A percentile compares a stretch with the other conserved stretches of the same genome.
Conservation (phyloP, 2,329 filamentous ascomycete genomes). For the Sporothrix pallida region DNA sequence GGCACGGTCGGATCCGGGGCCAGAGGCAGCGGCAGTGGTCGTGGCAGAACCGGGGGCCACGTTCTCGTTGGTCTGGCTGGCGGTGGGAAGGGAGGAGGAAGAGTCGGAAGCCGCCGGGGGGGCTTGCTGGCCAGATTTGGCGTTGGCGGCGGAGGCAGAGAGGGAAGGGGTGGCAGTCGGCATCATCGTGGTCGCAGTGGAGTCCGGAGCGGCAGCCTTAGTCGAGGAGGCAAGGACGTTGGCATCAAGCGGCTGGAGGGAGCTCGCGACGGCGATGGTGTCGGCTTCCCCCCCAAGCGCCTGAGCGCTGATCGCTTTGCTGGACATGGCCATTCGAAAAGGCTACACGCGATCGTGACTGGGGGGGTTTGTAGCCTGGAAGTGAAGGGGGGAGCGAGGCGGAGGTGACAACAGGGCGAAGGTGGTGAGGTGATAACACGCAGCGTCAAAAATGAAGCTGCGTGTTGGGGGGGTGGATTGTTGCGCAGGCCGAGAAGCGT, state of each 20-base stretch:
- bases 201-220: constrained; percentile 38
- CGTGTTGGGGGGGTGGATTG: constrained; percentile 17
- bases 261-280: constrained; percentile 40
- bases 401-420: constrained; percentile 30
- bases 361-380: constrained; percentile 39
- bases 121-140: constrained; percentile 39
- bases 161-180: constrained; percentile 26
- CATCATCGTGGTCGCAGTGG: constrained; percentile 33
- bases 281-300: constrained; percentile 49
- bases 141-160: constrained; percentile 35
- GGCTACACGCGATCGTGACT: constrained; percentile 41
- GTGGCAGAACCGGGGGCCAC: background rate
- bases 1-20: constrained; percentile 41
- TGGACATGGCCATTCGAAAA: constrained; percentile 55
- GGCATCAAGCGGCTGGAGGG: constrained; percentile 27
- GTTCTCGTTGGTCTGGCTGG: too few species aligned
- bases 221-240: constrained; percentile 28
- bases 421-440: constrained; percentile 26
- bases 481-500: constrained; percentile 25
- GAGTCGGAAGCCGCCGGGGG: background rate
- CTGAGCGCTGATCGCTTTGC: constrained; percentile 58
- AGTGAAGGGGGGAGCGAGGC: constrained; percentile 25
- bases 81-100: background rate
- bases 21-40: constrained; percentile 5
- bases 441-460: constrained; percentile 32